These are phyloP conservation scores for Pichia gijzeniarum DNA, from an alignment of 805 yeast genomes.

Conservation along the genomic window DNA sequence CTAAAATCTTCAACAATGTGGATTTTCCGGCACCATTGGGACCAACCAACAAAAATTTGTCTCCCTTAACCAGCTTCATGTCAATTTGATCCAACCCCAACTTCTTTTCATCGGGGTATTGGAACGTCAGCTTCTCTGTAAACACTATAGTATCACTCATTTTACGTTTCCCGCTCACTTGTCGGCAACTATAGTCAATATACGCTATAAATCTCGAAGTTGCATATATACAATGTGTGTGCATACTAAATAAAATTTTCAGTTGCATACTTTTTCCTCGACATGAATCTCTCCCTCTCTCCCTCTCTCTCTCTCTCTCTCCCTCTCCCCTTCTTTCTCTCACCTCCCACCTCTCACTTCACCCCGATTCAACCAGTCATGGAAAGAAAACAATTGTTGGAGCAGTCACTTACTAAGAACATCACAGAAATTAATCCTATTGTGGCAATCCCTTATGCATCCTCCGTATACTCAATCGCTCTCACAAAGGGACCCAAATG, in stretches of 20 bases:
- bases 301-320: too few species aligned
- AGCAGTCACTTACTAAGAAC: slow-evolving; percentile 36
- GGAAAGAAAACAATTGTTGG: slow-evolving; percentile 22
- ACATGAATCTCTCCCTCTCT: too few species aligned
- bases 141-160: slow-evolving; percentile 33
- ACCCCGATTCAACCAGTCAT: not conserved
- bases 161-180: not conserved
- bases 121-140: slow-evolving; percentile 60
- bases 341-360: too few species aligned
- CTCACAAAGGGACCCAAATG: slow-evolving; percentile 76
- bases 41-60: slow-evolving; percentile 77
- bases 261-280: too few species aligned
- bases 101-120: slow-evolving; percentile 49
- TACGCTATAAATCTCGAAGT: too few species aligned
- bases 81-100: slow-evolving; percentile 65
- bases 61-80: slow-evolving; percentile 57
- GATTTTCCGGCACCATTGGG: slow-evolving; percentile 98
- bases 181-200: too few species aligned
- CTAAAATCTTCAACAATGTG: slow-evolving; percentile 73
- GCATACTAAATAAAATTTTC: too few species aligned
- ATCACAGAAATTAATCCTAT: slow-evolving; percentile 72
- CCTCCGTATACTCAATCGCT: slow-evolving; percentile 72
- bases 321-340: too few species aligned
- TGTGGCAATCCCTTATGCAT: slow-evolving; percentile 79
- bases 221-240: too few species aligned